Percentiles rank a stretch among this genome's conserved stretches.
Evolutionary conservation across 345 rosid species (phyloP).

Genomic region (Syzygium oleosum): DNA sequence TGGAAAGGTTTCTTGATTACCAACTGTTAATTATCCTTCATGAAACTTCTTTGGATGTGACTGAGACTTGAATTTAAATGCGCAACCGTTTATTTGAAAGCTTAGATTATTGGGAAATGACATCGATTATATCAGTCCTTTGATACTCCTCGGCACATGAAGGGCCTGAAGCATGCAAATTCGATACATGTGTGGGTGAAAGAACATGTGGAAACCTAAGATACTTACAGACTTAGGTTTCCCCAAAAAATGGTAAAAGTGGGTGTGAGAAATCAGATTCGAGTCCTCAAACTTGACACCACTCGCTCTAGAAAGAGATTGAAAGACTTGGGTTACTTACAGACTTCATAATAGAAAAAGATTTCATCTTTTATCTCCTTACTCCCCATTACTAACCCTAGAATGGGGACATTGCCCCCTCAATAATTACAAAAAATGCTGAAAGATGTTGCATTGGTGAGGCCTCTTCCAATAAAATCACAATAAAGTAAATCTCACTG

Average conservation of each 20-base stretch:
- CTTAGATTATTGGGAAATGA: not conserved
- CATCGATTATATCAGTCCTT: not conserved
- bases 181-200: not conserved
- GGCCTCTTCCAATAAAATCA: not conserved
- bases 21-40: not conserved
- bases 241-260: not conserved
- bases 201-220: not conserved
- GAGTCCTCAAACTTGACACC: not conserved
- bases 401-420: too few species aligned
- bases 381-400: not conserved
- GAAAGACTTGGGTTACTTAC: not conserved
- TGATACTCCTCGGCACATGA: not conserved
- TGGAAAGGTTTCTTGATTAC: not conserved
- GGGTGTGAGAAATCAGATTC: not conserved
- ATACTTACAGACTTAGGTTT: not conserved
- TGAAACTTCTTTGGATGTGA: not conserved
- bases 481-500: not conserved
- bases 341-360: not conserved
- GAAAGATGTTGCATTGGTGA: slow-evolving; percentile 87
- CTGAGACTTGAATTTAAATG: not conserved
- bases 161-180: not conserved
- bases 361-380: not conserved
- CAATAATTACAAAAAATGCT: slow-evolving; percentile 29
- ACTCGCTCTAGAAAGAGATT: not conserved
- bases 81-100: not conserved